These are phyloP conservation scores for Pilatotrama ljubarskyi DNA, from an alignment of 768 basidiomycete species.

Conservation along the genomic window DNA sequence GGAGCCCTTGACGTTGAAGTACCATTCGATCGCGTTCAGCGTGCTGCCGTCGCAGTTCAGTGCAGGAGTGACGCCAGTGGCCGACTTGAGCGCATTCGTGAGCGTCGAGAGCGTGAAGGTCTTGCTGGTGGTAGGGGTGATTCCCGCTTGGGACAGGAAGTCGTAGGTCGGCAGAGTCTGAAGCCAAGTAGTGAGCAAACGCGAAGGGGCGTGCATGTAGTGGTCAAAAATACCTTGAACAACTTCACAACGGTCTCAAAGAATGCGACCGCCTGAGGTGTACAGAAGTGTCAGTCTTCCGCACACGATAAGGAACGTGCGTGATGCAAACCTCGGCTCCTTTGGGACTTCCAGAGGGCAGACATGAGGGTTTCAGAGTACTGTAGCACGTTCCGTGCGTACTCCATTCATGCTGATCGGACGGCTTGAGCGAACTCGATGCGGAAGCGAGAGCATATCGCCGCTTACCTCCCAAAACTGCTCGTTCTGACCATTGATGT, in stretches of 20 bases:
- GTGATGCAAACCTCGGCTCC: slow-evolving; percentile 56
- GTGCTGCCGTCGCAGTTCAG: slow-evolving; percentile 43
- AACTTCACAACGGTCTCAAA: slow-evolving; percentile 60
- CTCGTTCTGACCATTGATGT: slow-evolving; percentile 58
- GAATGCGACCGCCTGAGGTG: slow-evolving; percentile 60
- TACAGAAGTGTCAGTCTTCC: background rate
- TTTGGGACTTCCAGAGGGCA: slow-evolving; percentile 55
- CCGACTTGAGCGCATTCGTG: slow-evolving; percentile 53
- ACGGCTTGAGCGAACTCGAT: background rate
- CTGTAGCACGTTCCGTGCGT: slow-evolving; percentile 66
- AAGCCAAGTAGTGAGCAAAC: slow-evolving; percentile 3
- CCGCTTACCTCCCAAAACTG: slow-evolving; percentile 65
- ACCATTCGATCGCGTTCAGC: slow-evolving; percentile 55
- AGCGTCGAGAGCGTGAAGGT: slow-evolving; percentile 61
- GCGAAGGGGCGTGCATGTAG: slow-evolving; percentile 1
- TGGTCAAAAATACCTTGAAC: slow-evolving; percentile 44
- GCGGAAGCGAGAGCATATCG: background rate
- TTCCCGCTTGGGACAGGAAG: slow-evolving; percentile 71
- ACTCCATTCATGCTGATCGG: slow-evolving; percentile 63
- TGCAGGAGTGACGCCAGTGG: slow-evolving; percentile 54
- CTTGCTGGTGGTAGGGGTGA: slow-evolving; percentile 59
- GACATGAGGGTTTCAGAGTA: slow-evolving; percentile 58
- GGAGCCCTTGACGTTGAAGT: slow-evolving; percentile 67
- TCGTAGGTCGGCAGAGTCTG: slow-evolving; percentile 71
- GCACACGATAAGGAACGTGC: background rate